phyloP scores from a whole-genome alignment of 2,329 filamentous ascomycete species.

The Colletotrichum shisoi region DNA sequence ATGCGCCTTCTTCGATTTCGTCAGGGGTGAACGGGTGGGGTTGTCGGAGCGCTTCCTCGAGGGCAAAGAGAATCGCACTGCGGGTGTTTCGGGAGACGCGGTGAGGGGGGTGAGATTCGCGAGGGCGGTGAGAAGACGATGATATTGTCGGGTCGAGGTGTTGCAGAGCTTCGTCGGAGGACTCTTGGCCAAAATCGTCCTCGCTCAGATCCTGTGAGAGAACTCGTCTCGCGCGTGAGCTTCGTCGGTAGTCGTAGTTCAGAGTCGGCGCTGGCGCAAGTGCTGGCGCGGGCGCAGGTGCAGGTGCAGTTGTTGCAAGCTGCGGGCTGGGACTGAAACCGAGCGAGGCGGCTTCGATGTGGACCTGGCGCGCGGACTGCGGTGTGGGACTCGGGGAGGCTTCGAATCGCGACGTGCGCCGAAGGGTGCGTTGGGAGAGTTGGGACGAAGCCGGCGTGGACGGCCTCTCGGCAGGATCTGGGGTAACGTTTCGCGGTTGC shows the following conservation, averaged over 20 bases:
- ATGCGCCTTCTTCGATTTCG: constrained; percentile 84
- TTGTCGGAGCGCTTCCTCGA: constrained; percentile 87
- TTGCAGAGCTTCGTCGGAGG: constrained; percentile 46
- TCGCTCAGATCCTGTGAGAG: constrained; percentile 61
- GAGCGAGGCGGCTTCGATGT: constrained; percentile 58
- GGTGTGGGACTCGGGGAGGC: constrained; percentile 55
- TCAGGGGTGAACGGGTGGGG: constrained; percentile 86
- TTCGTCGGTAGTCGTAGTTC: constrained; percentile 34
- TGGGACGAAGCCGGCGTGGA: constrained; percentile 57
- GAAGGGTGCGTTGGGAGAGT: constrained; percentile 56
- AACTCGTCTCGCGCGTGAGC: constrained; percentile 46
- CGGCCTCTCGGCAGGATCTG: constrained; percentile 53
- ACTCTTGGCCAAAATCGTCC: constrained; percentile 52
- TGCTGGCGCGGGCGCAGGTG: constrained; percentile 42
- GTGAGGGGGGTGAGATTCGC: constrained; percentile 55
- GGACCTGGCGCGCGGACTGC: constrained; percentile 49
- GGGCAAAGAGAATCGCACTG: constrained; percentile 87
- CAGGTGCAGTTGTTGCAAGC: constrained; percentile 43
- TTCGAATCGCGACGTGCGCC: constrained; percentile 62
- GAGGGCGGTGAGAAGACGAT: constrained; percentile 46
- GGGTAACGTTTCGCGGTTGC: constrained; percentile 49
- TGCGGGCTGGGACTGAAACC: constrained; percentile 57
- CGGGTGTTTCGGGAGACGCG: constrained; percentile 85
- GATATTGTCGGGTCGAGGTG: constrained; percentile 40
- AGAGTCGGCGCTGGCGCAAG: constrained; percentile 35